Evolutionary conservation across 2,329 filamentous ascomycete species (phyloP), one percentile per base, ranked within the genome.

Genomic region (Calonectria fujianensis): DNA sequence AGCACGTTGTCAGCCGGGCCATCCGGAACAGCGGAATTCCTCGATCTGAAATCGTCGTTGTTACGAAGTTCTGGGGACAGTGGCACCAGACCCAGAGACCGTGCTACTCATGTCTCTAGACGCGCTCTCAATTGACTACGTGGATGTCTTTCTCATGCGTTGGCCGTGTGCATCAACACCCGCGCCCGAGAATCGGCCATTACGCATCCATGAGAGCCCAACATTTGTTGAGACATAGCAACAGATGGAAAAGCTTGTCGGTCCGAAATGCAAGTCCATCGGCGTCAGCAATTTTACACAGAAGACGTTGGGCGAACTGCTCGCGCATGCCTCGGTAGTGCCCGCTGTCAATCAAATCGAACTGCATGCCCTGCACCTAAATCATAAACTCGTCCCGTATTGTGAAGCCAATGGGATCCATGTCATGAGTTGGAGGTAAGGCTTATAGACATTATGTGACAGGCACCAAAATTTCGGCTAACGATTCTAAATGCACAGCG

Each of bases 121-220:
- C 2, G 73, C 76, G 37, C 76, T 83, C 6, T 79, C 76, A 7
- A 69, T 84, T 5, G 83, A 83, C 51, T 84, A 84, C 69, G 50
- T 85, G 27, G 83, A 85, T 68, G 72, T 84, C 5, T 82, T 81
- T 59, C 77, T 83, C 48, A 83, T 82, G 79, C 80, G 82, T 64
- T 82, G 80, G 82, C 77, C 82, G 18, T 77, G 80, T 78, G 79
- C 83, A 52, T 74, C 76, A 20, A 80, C 80, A 1, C 78, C 80
- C 10, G 80, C 81, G 51, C 75, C 71, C 11, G 71, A 73, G 14
- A 27, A 71, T 52, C 75, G 76, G 52, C 65, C 77, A 18, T 69
- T 82, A 45, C 73, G 71, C 24, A 79, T 73, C 32, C 37, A 74
- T 32, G 78, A 81, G 72, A 80, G 76, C 71, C 82, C 82, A 8